phyloP scores from a whole-genome alignment of 805 yeast species.

The Cyberlindnera sargentensis region DNA sequence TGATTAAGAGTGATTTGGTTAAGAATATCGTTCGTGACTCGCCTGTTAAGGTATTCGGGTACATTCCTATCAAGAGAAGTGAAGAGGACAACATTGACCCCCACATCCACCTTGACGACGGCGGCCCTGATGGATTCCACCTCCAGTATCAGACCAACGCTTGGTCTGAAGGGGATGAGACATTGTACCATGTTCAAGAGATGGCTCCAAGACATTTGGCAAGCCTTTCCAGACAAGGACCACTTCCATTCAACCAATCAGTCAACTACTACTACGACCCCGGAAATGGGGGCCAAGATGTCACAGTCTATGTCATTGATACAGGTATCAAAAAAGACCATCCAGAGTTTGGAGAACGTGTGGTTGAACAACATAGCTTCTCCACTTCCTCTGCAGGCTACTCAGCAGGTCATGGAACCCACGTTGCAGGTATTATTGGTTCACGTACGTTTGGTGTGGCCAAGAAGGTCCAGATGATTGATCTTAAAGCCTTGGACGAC shows the following conservation, averaged over 20 bases:
- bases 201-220: constrained; percentile 65
- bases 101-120: constrained; percentile 3
- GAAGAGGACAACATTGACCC: constrained; percentile 24
- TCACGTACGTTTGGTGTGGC: constrained; percentile 80
- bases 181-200: constrained; percentile 25
- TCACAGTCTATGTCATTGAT: constrained; percentile 74
- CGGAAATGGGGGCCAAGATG: constrained; percentile 45
- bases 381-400: constrained; percentile 60
- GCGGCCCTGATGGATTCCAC: constrained; percentile 3
- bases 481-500: constrained; percentile 65
- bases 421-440: constrained; percentile 85
- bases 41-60: constrained; percentile 47
- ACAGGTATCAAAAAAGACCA: constrained; percentile 67
- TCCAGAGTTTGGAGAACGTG: constrained; percentile 61
- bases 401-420: constrained; percentile 85
- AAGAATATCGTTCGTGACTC: constrained; percentile 66
- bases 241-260: constrained; percentile 25
- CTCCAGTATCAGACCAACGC: background rate
- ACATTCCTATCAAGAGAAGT: constrained; percentile 3
- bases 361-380: constrained; percentile 50
- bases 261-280: constrained; percentile 43
- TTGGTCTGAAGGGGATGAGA: background rate
- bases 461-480: constrained; percentile 56
- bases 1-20: constrained; percentile 54
- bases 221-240: constrained; percentile 46